Evolutionary conservation across 495 filamentous ascomycete genomes (phyloP).

Genomic region (Aspergillus nidulans): DNA sequence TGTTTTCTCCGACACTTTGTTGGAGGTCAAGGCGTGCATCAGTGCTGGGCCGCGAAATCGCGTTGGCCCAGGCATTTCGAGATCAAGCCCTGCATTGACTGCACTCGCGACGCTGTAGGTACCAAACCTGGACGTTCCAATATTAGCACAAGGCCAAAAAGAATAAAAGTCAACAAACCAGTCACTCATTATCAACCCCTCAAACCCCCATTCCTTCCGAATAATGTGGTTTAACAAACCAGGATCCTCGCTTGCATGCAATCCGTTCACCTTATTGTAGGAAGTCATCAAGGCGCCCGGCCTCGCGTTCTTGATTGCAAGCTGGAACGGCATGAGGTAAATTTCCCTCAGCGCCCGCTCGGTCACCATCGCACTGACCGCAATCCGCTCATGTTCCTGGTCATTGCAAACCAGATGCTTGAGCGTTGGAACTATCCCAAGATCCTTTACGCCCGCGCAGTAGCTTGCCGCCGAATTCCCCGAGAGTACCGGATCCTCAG

Average conservation of each 20-base stretch:
- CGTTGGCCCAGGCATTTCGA: constrained; percentile 49
- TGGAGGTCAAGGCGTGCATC: neutral
- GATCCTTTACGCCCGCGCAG: no score
- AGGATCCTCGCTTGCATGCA: neutral
- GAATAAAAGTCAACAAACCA: no score
- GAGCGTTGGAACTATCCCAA: no score
- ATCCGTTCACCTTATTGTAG: neutral
- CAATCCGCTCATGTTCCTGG: no score
- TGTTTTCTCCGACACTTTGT: neutral
- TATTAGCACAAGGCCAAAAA: no score
- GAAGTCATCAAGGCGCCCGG: neutral
- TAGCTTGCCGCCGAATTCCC: no score
- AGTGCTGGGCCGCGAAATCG: neutral
- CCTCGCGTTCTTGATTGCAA: neutral
- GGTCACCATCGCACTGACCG: no score
- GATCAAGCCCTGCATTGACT: constrained; percentile 54
- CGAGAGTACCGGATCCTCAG: no score
- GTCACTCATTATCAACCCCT: constrained; percentile 61
- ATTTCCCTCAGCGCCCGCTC: neutral
- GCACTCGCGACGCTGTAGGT: constrained; percentile 52
- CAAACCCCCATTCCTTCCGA: constrained; percentile 61
- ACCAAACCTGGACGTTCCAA: no score
- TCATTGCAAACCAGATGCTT: no score
- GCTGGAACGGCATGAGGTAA: neutral
- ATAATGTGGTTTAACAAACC: constrained; percentile 56